phyloP scores from a whole-genome alignment of 805 yeast genomes.

The Wickerhamomyces strasburgensis region DNA sequence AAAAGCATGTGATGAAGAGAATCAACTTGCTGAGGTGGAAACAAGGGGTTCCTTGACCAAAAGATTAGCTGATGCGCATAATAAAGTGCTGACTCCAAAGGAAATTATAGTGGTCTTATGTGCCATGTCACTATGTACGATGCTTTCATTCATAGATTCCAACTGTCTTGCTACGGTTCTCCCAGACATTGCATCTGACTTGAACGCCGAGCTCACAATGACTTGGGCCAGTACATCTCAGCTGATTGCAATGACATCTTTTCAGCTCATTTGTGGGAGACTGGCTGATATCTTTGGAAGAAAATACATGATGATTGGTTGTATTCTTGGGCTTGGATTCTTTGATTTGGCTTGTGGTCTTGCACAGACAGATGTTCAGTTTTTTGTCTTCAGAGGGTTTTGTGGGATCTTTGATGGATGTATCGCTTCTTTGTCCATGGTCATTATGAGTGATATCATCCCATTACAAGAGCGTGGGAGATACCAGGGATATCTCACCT shows the following conservation, averaged over 20 bases:
- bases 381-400: slow-evolving; percentile 48
- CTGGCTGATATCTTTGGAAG: slow-evolving; percentile 55
- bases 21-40: slow-evolving; percentile 2
- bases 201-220: slow-evolving; percentile 43
- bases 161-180: slow-evolving; percentile 19
- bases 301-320: slow-evolving; percentile 38
- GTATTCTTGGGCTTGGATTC: slow-evolving; percentile 35
- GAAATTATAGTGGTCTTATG: slow-evolving; percentile 11
- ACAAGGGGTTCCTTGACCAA: slow-evolving; percentile 11
- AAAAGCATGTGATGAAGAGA: slow-evolving; percentile 10
- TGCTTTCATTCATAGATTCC: slow-evolving; percentile 18
- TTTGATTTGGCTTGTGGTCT: slow-evolving; percentile 50
- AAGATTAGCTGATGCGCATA: slow-evolving; percentile 18
- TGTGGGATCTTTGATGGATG: slow-evolving; percentile 59
- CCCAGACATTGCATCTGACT: slow-evolving; percentile 42
- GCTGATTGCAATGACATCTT: slow-evolving; percentile 46
- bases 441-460: slow-evolving; percentile 50
- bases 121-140: slow-evolving; percentile 17
- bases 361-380: slow-evolving; percentile 43
- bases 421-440: slow-evolving; percentile 45
- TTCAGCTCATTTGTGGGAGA: slow-evolving; percentile 51
- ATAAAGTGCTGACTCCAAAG: slow-evolving; percentile 6
- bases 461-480: slow-evolving; percentile 49
- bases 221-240: slow-evolving; percentile 59
- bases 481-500: slow-evolving; percentile 51